Base-by-base conservation (phyloP, 148 eudicot species). In the Bassia scoparia region DNA sequence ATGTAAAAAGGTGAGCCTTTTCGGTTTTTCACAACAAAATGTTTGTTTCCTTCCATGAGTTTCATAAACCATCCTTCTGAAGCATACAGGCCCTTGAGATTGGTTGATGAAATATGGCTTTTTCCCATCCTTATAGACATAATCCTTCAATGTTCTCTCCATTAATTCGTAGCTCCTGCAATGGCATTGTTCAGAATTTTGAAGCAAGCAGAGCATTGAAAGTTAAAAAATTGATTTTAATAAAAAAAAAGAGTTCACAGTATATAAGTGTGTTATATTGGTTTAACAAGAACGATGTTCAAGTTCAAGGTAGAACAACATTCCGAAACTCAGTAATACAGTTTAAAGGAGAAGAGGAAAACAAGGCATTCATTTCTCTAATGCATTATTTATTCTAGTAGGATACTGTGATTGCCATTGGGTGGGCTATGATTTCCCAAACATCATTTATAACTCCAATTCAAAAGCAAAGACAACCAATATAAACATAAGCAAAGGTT, bases 31-130 rank as follows among this genome's bases (percentile, higher is more conserved):
- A 88, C 90, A 20, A 81, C 78, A 58, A 83, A 93, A 3, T 74
- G 88, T 61, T 81, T 84, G 67, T 88, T 93, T 71, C 84, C 88
- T 77, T 88, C 98, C 91, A 93, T 86, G 53, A 90, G 82, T 81
- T 93, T 93, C 98, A 93, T 93, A 82, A 93, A 93, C 98, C 98
- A 93, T 74, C 98, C 98, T 69, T 93, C 98, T 1, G 98, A 93
- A 48, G 98, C 98, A 81, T 93, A 93, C 72, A 93, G 66, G 35
- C 98, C 98, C 78, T 87, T 90, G 38, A 93, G 89, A 86, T 74
- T n/a, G 98, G 96, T 59, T 87, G 95, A 77, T 94, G 98, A 82
- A 94, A 94, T 43, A 94, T 91, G 29, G 97, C 69, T 82, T 91
- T 66, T 78, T 85, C 21, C 98, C 98, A 24, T 89, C 97, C 76